Evolutionary conservation across 139 green algal genomes (phyloP).

Genomic region (Chlamydomonas schloesseri): DNA sequence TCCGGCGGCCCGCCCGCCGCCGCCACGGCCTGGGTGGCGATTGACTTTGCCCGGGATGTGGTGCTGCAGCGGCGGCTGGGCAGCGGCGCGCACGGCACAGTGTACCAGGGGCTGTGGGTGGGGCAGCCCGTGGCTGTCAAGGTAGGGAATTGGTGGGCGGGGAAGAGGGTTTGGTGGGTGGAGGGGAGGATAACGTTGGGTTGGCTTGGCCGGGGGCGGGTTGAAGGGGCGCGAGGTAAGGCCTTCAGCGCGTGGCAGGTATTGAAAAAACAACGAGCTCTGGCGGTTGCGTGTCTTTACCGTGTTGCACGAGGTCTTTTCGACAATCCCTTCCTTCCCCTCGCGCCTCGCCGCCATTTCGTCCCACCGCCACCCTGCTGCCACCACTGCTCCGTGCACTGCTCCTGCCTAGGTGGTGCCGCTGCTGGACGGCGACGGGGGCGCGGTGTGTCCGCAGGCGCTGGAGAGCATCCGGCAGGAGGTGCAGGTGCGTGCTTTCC

Average conservation of each 20-base stretch:
- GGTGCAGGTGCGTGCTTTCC: constrained; percentile 61
- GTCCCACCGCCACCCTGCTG: too few species aligned
- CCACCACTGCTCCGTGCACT: too few species aligned
- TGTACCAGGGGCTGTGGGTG: constrained; percentile 55
- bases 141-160: background rate
- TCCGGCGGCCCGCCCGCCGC: background rate
- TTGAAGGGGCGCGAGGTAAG: too few species aligned
- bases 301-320: too few species aligned
- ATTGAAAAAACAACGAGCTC: too few species aligned
- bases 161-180: too few species aligned
- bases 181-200: too few species aligned
- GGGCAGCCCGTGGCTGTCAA: constrained; percentile 75
- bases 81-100: constrained; percentile 74
- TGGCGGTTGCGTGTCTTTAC: too few species aligned
- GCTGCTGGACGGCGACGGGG: constrained; percentile 45
- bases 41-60: constrained; percentile 72
- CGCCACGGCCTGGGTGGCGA: constrained; percentile 25
- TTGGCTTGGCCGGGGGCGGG: too few species aligned
- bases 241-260: too few species aligned
- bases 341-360: too few species aligned
- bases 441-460: constrained; percentile 26
- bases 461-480: constrained; percentile 56
- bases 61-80: constrained; percentile 72
- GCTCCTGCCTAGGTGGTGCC: constrained; percentile 74
- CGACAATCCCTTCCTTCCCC: too few species aligned